These are phyloP conservation scores for Candida pseudoviswanathii DNA, from an alignment of 1,139 yeast genomes.

Conservation along the genomic window DNA sequence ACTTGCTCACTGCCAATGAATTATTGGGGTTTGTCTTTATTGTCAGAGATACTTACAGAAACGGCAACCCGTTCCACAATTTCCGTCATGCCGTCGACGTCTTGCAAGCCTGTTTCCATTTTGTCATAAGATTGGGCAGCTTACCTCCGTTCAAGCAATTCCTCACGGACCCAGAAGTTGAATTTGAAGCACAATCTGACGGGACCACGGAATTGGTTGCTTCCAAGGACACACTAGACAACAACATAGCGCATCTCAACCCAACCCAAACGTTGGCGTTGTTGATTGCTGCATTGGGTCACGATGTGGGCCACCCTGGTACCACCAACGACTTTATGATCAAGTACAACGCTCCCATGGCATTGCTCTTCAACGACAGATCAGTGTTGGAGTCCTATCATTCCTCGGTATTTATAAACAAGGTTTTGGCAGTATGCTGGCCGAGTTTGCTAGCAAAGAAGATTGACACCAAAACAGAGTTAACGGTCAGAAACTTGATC, in stretches of 20 bases:
- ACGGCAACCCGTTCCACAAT: slow-evolving; percentile 89
- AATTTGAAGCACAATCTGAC: background rate
- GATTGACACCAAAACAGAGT: slow-evolving; percentile 21
- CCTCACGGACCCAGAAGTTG: slow-evolving; percentile 28
- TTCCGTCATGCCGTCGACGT: slow-evolving; percentile 96
- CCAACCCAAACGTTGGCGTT: slow-evolving; percentile 59
- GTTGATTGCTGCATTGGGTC: slow-evolving; percentile 86
- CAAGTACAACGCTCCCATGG: slow-evolving; percentile 64
- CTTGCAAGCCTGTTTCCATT: slow-evolving; percentile 81
- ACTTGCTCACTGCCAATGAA: slow-evolving; percentile 41
- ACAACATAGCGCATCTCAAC: slow-evolving; percentile 26
- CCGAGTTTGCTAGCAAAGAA: slow-evolving; percentile 46
- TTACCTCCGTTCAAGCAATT: slow-evolving; percentile 45
- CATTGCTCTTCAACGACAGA: slow-evolving; percentile 60
- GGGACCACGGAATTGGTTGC: slow-evolving; percentile 6
- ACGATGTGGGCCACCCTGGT: slow-evolving; percentile 97
- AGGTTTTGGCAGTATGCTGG: slow-evolving; percentile 63
- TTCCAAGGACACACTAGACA: background rate
- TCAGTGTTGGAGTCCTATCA: slow-evolving; percentile 87
- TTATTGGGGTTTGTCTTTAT: slow-evolving; percentile 61
- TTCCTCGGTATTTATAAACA: slow-evolving; percentile 63
- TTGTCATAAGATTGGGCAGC: slow-evolving; percentile 51
- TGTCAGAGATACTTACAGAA: slow-evolving; percentile 75
- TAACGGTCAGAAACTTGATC: slow-evolving; percentile 34
- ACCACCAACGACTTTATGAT: slow-evolving; percentile 77